Evolutionary conservation across 805 yeast genomes (phyloP).

Genomic region (Nakazawaea pomicola): DNA sequence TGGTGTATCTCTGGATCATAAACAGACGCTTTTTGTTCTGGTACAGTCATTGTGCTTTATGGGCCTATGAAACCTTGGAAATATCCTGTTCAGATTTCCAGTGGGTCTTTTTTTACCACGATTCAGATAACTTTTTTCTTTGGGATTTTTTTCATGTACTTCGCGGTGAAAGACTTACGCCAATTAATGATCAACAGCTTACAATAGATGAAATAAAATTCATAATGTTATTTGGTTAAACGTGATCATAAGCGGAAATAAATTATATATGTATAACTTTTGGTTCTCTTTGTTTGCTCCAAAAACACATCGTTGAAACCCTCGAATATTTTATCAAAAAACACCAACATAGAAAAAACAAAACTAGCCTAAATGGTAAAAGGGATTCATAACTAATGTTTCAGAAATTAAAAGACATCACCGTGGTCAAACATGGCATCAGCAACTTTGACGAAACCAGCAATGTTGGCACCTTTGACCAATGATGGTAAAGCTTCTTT

Average conservation of each 20-base stretch:
- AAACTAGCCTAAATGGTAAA: neutral
- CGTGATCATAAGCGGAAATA: too few relatives aligned
- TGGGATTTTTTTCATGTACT: too few relatives aligned
- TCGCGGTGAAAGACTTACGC: too few relatives aligned
- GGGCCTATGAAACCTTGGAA: too few relatives aligned
- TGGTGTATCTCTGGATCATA: constrained; percentile 7
- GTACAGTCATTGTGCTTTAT: constrained; percentile 3
- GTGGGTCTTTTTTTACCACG: neutral
- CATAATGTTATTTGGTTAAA: too few relatives aligned
- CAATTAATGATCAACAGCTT: too few relatives aligned
- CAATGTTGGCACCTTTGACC: constrained; percentile 98
- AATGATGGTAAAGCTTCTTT: constrained; percentile 80
- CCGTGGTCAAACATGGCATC: constrained; percentile 98
- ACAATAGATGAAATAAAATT: too few relatives aligned
- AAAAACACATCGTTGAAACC: too few relatives aligned
- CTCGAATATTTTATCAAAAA: neutral
- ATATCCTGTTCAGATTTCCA: neutral
- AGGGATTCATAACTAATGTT: neutral
- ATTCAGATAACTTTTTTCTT: too few relatives aligned
- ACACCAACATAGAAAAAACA: neutral
- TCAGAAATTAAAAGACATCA: constrained; percentile 46
- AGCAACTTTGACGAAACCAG: constrained; percentile 98
- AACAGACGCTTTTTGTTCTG: neutral
- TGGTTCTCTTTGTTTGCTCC: too few relatives aligned
- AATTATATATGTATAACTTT: too few relatives aligned